These are phyloP conservation scores for Tilletia horrida DNA, from an alignment of 1,284 basidiomycete genomes.

Conservation along the genomic window DNA sequence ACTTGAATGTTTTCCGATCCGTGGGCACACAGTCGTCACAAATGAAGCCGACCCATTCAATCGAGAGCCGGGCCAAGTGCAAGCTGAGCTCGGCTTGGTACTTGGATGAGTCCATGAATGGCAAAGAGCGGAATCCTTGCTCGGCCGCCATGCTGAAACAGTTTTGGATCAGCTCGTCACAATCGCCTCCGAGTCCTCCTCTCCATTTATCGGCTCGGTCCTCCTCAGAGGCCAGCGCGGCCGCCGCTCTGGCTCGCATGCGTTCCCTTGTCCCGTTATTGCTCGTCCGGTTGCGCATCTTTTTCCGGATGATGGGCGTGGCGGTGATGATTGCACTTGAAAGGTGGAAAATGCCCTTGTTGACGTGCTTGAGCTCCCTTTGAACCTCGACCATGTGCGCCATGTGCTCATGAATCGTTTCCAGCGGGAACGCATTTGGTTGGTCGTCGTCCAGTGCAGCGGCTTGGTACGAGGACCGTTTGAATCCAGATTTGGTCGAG, in stretches of 20 bases:
- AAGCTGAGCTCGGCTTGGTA: conserved; percentile 47
- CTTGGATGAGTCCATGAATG: conserved; percentile 49
- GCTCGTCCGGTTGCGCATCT: conserved; percentile 23
- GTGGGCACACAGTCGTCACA: conserved; percentile 96
- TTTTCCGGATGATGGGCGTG: conserved; percentile 39
- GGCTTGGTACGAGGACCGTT: conserved; percentile 5
- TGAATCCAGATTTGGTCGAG: neutral
- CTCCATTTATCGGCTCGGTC: neutral
- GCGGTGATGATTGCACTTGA: conserved; percentile 87
- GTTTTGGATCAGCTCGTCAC: conserved; percentile 77
- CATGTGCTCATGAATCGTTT: conserved; percentile 75
- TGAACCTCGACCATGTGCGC: conserved; percentile 89
- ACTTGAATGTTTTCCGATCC: conserved; percentile 94
- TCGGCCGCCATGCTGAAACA: conserved; percentile 94
- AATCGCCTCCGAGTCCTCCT: conserved; percentile 24
- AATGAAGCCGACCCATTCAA: conserved; percentile 89
- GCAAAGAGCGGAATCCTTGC: conserved; percentile 59
- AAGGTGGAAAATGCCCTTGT: conserved; percentile 78
- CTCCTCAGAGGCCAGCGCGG: neutral
- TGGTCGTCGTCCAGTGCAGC: conserved; percentile 24
- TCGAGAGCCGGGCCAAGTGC: conserved; percentile 44
- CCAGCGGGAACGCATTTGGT: conserved; percentile 50
- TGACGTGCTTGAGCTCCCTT: conserved; percentile 83
- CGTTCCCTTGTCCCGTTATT: neutral
- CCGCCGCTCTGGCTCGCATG: neutral